Evolutionary conservation across 768 basidiomycete genomes (phyloP).

Genomic region (Collybia sordida): DNA sequence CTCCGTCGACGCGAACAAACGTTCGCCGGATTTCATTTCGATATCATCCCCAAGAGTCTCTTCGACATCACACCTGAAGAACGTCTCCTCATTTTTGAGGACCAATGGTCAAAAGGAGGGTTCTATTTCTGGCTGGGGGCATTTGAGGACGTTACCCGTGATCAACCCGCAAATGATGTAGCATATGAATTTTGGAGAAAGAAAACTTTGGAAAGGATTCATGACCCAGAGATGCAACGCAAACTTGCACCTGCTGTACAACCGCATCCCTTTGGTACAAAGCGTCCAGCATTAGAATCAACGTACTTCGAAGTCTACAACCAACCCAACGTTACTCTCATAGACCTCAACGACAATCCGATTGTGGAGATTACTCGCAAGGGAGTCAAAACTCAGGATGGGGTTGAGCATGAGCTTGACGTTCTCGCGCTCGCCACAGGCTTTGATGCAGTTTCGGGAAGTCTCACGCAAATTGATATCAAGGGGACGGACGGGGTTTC

Average conservation of each 20-base stretch:
- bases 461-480: constrained; percentile 20
- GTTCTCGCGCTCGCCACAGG: constrained; percentile 22
- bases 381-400: constrained; percentile 19
- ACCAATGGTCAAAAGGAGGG: constrained; percentile 19
- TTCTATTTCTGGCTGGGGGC: constrained; percentile 18
- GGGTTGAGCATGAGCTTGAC: constrained; percentile 18
- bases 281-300: constrained; percentile 20
- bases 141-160: constrained; percentile 12
- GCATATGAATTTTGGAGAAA: constrained; percentile 24
- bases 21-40: constrained; percentile 15
- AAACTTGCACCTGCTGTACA: constrained; percentile 20
- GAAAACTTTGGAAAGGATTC: constrained; percentile 17
- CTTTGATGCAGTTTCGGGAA: constrained; percentile 22
- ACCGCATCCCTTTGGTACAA: constrained; percentile 24
- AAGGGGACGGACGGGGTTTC: constrained; percentile 14
- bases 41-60: constrained; percentile 8
- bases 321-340: constrained; percentile 20
- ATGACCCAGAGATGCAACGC: constrained; percentile 17
- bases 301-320: constrained; percentile 23
- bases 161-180: constrained; percentile 18
- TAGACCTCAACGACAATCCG: constrained; percentile 18
- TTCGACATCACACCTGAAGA: constrained; percentile 18
- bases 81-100: constrained; percentile 17
- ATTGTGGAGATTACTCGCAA: constrained; percentile 18
- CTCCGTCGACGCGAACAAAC: constrained; percentile 20